Evolutionary conservation across 768 basidiomycete genomes (phyloP).

Genomic region (Termitomyces sp.): DNA sequence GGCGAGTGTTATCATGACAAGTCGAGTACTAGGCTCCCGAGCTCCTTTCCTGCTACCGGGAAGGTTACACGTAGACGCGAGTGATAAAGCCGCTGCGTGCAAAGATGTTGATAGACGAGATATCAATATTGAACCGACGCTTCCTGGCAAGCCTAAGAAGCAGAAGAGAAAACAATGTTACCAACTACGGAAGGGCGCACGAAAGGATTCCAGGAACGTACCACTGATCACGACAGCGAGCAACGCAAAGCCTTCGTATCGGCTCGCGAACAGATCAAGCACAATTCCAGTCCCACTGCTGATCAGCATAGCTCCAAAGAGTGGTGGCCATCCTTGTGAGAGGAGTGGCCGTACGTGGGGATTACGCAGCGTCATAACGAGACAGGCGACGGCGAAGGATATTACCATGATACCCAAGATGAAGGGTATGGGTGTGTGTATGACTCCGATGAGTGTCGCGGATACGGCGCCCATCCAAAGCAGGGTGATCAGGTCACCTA

Average conservation of each 20-base stretch:
- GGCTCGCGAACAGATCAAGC: slow-evolving; percentile 83
- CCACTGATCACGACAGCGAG: slow-evolving; percentile 88
- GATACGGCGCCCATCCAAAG: slow-evolving; percentile 77
- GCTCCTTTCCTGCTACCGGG: slow-evolving; percentile 9
- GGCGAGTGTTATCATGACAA: slow-evolving; percentile 69
- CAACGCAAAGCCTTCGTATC: slow-evolving; percentile 84
- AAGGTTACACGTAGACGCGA: slow-evolving; percentile 16
- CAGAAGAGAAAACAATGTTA: too few species aligned
- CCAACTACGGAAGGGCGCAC: too few species aligned
- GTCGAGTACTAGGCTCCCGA: slow-evolving; percentile 38
- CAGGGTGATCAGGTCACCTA: slow-evolving; percentile 92
- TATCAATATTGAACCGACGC: slow-evolving; percentile 86
- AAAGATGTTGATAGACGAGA: slow-evolving; percentile 88
- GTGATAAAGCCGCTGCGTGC: slow-evolving; percentile 56
- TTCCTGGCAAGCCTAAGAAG: slow-evolving; percentile 57
- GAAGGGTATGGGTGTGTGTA: slow-evolving; percentile 65
- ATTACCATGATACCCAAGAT: slow-evolving; percentile 49
- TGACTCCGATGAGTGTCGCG: slow-evolving; percentile 60
- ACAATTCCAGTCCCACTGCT: slow-evolving; percentile 88
- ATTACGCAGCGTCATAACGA: slow-evolving; percentile 61
- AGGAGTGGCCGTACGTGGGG: slow-evolving; percentile 68
- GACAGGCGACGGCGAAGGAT: slow-evolving; percentile 43
- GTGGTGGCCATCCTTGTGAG: slow-evolving; percentile 83
- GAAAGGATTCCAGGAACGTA: slow-evolving; percentile 25
- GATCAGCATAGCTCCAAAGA: slow-evolving; percentile 89